phyloP scores from a whole-genome alignment of 2,329 filamentous ascomycete genomes.

The Huntiella bhutanensis region DNA sequence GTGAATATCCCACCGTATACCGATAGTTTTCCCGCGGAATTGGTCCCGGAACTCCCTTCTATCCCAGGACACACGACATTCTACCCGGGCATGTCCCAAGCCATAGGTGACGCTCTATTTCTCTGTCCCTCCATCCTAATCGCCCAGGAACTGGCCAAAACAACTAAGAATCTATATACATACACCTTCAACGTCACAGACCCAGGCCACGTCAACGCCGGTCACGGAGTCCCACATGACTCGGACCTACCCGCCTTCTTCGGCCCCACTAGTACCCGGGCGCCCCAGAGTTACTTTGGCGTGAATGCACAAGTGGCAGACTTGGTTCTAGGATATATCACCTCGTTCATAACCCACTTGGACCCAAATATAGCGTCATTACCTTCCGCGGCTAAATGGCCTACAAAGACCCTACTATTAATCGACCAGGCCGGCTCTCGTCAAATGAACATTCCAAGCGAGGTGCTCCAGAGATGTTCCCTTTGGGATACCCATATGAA shows the following conservation, averaged over 20 bases:
- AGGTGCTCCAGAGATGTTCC: too few relatives aligned
- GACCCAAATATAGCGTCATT: too few relatives aligned
- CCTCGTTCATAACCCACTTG: conserved; percentile 24
- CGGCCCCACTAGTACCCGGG: conserved; percentile 20
- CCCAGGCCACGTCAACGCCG: conserved; percentile 17
- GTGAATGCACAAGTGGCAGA: conserved; percentile 27
- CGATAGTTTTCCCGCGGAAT: conserved; percentile 30
- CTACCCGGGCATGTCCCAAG: conserved; percentile 24
- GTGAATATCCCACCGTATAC: background rate
- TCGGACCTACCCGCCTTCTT: conserved; percentile 30
- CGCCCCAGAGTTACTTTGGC: conserved; percentile 22
- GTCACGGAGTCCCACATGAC: conserved; percentile 29
- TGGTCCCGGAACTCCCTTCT: conserved; percentile 21
- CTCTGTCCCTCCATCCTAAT: conserved; percentile 24
- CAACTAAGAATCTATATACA: conserved; percentile 20
- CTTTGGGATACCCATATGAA: too few relatives aligned
- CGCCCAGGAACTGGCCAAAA: conserved; percentile 13
- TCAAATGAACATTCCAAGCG: too few relatives aligned
- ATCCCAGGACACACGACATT: conserved; percentile 23
- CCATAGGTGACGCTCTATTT: conserved; percentile 28
- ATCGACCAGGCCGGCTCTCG: too few relatives aligned
- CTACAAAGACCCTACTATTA: too few relatives aligned
- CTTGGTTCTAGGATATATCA: conserved; percentile 29
- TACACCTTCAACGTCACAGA: conserved; percentile 33
- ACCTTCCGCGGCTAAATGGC: too few relatives aligned